Evolutionary conservation across 202 grass and related monocot species (phyloP).

Genomic region (Sporobolus alterniflorus): DNA sequence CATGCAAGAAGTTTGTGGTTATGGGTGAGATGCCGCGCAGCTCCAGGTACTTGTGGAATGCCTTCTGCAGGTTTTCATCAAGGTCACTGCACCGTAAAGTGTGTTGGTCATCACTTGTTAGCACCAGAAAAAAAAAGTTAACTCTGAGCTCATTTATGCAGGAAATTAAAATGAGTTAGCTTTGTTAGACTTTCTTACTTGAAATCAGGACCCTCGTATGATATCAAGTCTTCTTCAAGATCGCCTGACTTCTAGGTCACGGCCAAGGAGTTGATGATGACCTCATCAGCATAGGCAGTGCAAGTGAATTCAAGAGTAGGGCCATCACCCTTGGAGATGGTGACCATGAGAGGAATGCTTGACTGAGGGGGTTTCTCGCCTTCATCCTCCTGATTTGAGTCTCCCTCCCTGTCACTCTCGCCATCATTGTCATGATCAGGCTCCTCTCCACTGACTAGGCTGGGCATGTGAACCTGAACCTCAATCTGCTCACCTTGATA

Average conservation of each 20-base stretch:
- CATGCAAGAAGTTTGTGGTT: slow-evolving; percentile 92
- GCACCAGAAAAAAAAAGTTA: background rate
- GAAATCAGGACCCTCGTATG: slow-evolving; percentile 95
- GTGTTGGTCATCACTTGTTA: background rate
- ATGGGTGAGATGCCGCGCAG: slow-evolving; percentile 76
- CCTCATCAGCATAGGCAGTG: slow-evolving; percentile 83
- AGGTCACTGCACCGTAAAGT: slow-evolving; percentile 64
- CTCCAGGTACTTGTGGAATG: slow-evolving; percentile 93
- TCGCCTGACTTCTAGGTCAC: slow-evolving; percentile 40
- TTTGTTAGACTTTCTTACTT: slow-evolving; percentile 48
- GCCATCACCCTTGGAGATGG: slow-evolving; percentile 56
- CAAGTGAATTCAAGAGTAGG: slow-evolving; percentile 73
- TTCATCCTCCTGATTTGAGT: slow-evolving; percentile 24
- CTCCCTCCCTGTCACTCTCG: slow-evolving; percentile 25
- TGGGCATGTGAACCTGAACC: slow-evolving; percentile 77
- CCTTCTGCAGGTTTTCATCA: slow-evolving; percentile 91
- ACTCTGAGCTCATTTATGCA: background rate
- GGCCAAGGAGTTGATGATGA: slow-evolving; percentile 80
- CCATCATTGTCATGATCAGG: slow-evolving; percentile 39
- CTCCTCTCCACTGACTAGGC: slow-evolving; percentile 87
- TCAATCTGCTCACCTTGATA: slow-evolving; percentile 71
- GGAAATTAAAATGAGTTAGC: background rate
- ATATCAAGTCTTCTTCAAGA: slow-evolving; percentile 48
- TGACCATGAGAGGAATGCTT: slow-evolving; percentile 70
- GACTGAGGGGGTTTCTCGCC: slow-evolving; percentile 45